phyloP scores from a whole-genome alignment of 106 monocot species.

The Dioscorea zingiberensis region DNA sequence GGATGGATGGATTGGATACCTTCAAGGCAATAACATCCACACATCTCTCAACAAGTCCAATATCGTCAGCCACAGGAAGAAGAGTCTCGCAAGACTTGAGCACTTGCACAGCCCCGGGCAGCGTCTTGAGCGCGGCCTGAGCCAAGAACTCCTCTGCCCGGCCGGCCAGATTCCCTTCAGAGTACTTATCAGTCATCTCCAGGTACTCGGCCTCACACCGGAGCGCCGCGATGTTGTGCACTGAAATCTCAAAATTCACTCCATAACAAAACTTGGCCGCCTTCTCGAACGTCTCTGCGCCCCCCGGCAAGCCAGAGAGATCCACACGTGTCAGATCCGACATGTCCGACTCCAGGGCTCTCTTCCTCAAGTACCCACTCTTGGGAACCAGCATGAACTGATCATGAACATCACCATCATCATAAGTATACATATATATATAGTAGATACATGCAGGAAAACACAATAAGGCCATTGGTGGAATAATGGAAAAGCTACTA shows the following conservation, averaged over 20 bases:
- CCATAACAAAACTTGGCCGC: slow-evolving; percentile 64
- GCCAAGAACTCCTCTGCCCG: slow-evolving; percentile 41
- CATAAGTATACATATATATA: no score
- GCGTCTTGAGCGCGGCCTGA: slow-evolving; percentile 40
- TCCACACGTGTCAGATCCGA: slow-evolving; percentile 17
- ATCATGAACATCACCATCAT: not conserved
- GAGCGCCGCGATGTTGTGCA: slow-evolving; percentile 46
- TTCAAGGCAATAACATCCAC: slow-evolving; percentile 45
- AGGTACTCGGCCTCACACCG: slow-evolving; percentile 56
- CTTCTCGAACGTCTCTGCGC: slow-evolving; percentile 45
- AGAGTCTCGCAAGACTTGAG: slow-evolving; percentile 41
- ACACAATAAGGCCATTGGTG: no score
- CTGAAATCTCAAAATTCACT: slow-evolving; percentile 59
- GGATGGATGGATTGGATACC: no score
- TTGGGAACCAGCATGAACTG: slow-evolving; percentile 48
- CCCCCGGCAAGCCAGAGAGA: slow-evolving; percentile 44
- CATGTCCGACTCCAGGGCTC: slow-evolving; percentile 16
- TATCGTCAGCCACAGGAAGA: slow-evolving; percentile 37
- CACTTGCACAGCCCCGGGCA: slow-evolving; percentile 27
- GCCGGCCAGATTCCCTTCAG: slow-evolving; percentile 22
- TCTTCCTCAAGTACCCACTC: slow-evolving; percentile 33
- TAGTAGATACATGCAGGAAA: not conserved
- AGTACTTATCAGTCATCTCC: slow-evolving; percentile 43
- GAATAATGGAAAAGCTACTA: no score
- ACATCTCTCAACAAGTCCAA: slow-evolving; percentile 26